Base-by-base conservation (phyloP, 192 early-diverging fungal genomes). In the Umbelopsis sp. region DNA sequence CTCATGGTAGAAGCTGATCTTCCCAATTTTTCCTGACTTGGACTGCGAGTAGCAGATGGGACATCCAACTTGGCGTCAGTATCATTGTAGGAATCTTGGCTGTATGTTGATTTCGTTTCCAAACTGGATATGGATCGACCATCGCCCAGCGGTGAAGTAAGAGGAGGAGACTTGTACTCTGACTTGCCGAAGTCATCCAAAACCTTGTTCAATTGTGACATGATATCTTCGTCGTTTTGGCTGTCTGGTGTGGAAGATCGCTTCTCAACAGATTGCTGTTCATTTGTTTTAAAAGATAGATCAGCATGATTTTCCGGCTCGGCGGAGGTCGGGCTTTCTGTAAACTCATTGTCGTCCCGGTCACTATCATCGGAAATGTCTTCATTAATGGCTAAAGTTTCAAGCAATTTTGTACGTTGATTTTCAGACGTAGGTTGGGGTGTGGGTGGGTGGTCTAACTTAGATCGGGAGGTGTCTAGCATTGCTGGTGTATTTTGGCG, bases 401-500 rank as follows among this genome's bases (percentile, higher is more conserved):
- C 56, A 12, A 62, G 17, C 26, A 62, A 6, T 16, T 26, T 29
- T 3, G 56, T 62, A 2, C 56, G 56, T 14, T 62, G 56, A 36
- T 62, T 20, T 34, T 62, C 16, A 17, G 56, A 5, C 12, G 5
- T 6, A 7, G 4, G 10, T 4, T 62, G 29, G 24, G 56, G 56
- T 32, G 11, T 17, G 7, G 29, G 17, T 17, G 8, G 11, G 17
- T 14, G 32, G 17, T 62, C 56, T 32, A 62, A 6, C 31, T 62
- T 62, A 5, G 56, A 32, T 34, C 17, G 24, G 31, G 56, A 62
- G 0, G 20, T n/a, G 34, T 62, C 56, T 31, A 62, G 29, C 56
- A 62, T 62, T 11, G 56, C 56, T 62, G 56, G 56, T 32, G 56
- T 62, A 24, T 71, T 71, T 71, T 71, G 69, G 2, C 69, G 69